Evolutionary conservation across 495 filamentous ascomycete species (phyloP).

Genomic region (Xylaria grammica): DNA sequence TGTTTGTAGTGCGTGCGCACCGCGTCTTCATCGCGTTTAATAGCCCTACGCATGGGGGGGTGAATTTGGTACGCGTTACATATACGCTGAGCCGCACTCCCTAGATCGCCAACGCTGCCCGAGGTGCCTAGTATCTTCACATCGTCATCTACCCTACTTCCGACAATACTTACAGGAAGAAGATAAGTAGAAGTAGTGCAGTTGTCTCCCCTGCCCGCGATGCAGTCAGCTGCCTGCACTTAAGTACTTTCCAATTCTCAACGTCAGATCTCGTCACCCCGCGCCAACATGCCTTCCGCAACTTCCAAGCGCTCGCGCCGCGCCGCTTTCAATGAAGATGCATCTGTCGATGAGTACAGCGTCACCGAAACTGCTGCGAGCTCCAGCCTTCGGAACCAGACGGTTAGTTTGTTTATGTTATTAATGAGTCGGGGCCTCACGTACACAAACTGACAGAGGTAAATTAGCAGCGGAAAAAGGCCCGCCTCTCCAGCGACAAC

Average conservation of each 20-base stretch:
- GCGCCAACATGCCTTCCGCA: constrained; percentile 39
- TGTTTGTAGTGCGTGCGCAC: no score
- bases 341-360: constrained; percentile 55
- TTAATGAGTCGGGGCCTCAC: neutral
- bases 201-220: neutral
- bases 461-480: constrained; percentile 49
- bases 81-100: no score
- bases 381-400: constrained; percentile 49
- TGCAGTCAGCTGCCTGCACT: constrained; percentile 6
- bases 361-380: constrained; percentile 46
- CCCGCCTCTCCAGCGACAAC: constrained; percentile 43
- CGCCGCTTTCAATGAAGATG: constrained; percentile 42
- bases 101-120: no score
- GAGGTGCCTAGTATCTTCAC: no score
- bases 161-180: neutral
- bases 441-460: constrained; percentile 27
- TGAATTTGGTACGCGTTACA: no score
- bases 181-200: neutral
- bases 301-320: constrained; percentile 55
- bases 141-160: neutral
- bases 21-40: no score
- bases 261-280: neutral
- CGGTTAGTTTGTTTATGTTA: constrained; percentile 43
- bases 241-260: neutral
- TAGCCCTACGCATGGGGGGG: no score